Evolutionary conservation across 2,329 filamentous ascomycete species (phyloP).

Genomic region (Pseudopithomyces maydicus): DNA sequence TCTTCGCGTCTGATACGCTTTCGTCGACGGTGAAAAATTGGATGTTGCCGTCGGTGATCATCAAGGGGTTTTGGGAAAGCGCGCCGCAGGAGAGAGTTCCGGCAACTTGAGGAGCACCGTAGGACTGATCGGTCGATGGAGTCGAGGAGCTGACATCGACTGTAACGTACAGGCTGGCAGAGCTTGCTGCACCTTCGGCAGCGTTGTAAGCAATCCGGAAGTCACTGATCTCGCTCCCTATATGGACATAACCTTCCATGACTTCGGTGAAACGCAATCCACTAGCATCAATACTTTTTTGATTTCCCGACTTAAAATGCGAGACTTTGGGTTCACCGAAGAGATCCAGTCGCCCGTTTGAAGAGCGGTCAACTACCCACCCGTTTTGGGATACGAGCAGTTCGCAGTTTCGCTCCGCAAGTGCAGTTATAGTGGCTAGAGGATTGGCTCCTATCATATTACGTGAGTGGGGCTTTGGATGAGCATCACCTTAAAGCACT

Average conservation of each 20-base stretch:
- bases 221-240: constrained; percentile 55
- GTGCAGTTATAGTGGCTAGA: constrained; percentile 70
- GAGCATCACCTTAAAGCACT: constrained; percentile 33
- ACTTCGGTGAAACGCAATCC: constrained; percentile 61
- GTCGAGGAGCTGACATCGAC: not conserved
- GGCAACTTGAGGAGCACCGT: too few species aligned
- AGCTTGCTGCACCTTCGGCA: constrained; percentile 12
- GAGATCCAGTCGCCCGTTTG: too few species aligned
- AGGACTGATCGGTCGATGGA: too few species aligned
- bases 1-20: constrained; percentile 61
- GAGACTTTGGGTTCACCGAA: too few species aligned
- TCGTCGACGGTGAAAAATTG: constrained; percentile 61
- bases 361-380: constrained; percentile 48
- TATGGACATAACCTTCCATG: constrained; percentile 64
- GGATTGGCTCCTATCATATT: constrained; percentile 61
- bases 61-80: too few species aligned
- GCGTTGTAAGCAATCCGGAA: constrained; percentile 51
- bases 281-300: constrained; percentile 10
- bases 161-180: constrained; percentile 25
- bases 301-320: too few species aligned
- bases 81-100: too few species aligned
- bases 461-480: too few species aligned
- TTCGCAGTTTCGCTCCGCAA: constrained; percentile 68
- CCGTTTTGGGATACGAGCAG: constrained; percentile 23
- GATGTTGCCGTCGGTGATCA: constrained; percentile 39